Conservation (phyloP, 148 eudicot species). For the Polygonum aviculare region DNA sequence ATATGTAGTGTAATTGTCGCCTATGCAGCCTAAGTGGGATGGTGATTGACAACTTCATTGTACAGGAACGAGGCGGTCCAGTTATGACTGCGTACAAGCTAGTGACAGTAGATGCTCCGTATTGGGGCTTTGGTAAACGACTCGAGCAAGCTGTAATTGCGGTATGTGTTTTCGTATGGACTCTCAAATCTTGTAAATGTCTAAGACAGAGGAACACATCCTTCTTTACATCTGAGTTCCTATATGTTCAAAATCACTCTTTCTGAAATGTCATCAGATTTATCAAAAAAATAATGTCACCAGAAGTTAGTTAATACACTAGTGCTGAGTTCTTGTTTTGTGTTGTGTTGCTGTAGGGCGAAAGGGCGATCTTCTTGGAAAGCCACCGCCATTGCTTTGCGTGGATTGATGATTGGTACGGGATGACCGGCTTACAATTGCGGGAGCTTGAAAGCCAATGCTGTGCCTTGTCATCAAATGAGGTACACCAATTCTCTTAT, state of each 20-base stretch:
- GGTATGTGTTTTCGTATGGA: constrained; percentile 21
- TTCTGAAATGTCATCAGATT: background rate
- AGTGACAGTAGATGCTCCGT: constrained; percentile 60
- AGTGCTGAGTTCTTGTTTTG: background rate
- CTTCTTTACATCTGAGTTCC: background rate
- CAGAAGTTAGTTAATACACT: background rate
- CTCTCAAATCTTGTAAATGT: background rate
- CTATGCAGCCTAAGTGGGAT: background rate
- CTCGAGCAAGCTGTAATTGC: constrained; percentile 52
- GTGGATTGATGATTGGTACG: constrained; percentile 71
- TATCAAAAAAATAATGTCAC: background rate
- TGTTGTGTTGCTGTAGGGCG: constrained; percentile 32
- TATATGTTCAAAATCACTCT: background rate
- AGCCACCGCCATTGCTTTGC: constrained; percentile 50
- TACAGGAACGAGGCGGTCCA: constrained; percentile 38
- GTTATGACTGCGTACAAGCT: constrained; percentile 71
- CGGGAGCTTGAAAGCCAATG: constrained; percentile 39
- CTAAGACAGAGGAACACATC: background rate
- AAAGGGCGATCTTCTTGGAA: constrained; percentile 59
- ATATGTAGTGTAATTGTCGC: background rate
- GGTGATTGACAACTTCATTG: background rate
- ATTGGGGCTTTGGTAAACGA: constrained; percentile 61
- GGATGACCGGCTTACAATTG: constrained; percentile 26
- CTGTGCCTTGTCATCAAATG: constrained; percentile 11
- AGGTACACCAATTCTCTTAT: constrained; percentile 14